These are phyloP conservation scores for Calendula officinalis DNA, from an alignment of 129 eudicot species.

Conservation along the genomic window DNA sequence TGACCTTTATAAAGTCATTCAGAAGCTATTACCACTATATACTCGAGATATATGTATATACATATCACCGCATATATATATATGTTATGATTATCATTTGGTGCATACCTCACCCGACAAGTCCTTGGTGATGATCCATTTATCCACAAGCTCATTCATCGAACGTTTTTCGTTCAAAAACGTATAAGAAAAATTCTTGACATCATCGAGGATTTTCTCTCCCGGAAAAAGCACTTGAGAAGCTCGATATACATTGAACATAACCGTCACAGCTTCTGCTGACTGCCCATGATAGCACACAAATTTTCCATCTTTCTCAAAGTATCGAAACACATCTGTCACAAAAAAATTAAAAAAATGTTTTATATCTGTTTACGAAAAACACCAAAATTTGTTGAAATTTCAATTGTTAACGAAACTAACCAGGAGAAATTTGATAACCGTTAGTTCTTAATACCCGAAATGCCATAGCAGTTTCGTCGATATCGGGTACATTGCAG, in stretches of 20 bases:
- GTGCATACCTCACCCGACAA: constrained; percentile 1
- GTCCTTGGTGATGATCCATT: constrained; percentile 1
- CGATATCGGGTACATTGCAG: constrained; percentile 51
- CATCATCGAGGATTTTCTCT: not conserved
- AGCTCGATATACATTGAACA: not conserved
- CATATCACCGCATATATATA: not conserved
- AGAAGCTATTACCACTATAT: no score
- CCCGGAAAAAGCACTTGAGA: not conserved
- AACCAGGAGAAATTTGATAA: constrained; percentile 9
- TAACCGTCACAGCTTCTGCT: not conserved
- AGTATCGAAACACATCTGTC: not conserved
- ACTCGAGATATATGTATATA: no score
- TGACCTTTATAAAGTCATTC: no score
- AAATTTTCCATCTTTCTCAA: not conserved
- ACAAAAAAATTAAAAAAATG: not conserved
- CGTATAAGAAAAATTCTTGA: not conserved
- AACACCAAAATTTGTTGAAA: not conserved
- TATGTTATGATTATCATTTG: not conserved
- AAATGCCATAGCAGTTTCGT: constrained; percentile 68
- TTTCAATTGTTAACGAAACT: not conserved
- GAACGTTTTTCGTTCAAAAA: not conserved
- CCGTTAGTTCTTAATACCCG: not conserved
- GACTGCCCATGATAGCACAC: not conserved
- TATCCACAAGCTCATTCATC: not conserved
- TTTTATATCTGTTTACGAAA: not conserved